Evolutionary conservation across 192 early-diverging fungal species (phyloP).

Genomic region (Phlyctochytrium bullatum): DNA sequence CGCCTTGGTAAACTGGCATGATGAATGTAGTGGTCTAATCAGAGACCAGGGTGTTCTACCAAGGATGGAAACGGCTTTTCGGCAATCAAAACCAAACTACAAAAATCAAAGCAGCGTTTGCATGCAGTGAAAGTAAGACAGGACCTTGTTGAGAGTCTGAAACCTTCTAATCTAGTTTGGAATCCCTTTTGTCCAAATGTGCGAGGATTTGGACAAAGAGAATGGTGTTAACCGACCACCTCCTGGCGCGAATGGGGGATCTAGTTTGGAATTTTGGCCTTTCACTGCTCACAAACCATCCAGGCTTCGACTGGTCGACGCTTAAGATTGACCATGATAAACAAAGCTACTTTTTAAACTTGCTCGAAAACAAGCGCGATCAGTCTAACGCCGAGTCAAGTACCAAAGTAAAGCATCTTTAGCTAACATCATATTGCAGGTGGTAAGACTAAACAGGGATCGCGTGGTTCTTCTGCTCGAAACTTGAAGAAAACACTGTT

Average conservation of each 20-base stretch:
- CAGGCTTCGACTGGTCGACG: slow-evolving; percentile 41
- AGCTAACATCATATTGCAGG: too few relatives aligned
- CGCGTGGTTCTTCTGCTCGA: too few relatives aligned
- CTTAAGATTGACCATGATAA: slow-evolving; percentile 48
- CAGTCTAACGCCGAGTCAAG: slow-evolving; percentile 7
- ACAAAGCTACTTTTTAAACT: slow-evolving; percentile 39
- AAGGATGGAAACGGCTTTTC: slow-evolving; percentile 37
- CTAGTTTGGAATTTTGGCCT: slow-evolving; percentile 6
- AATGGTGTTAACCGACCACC: slow-evolving; percentile 19
- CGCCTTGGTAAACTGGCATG: slow-evolving; percentile 11
- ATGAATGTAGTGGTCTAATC: slow-evolving; percentile 3
- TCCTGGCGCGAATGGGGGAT: slow-evolving; percentile 12
- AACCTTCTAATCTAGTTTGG: slow-evolving; percentile 31
- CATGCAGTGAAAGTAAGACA: slow-evolving; percentile 40
- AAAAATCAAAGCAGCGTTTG: slow-evolving; percentile 42
- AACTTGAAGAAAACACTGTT: too few relatives aligned
- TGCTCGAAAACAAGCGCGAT: slow-evolving; percentile 32
- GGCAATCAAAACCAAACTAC: slow-evolving; percentile 43
- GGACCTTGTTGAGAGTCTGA: not conserved
- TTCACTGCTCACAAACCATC: not conserved
- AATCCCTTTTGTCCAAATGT: slow-evolving; percentile 34
- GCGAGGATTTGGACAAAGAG: slow-evolving; percentile 27
- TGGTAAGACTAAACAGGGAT: too few relatives aligned
- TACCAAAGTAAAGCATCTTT: not conserved
- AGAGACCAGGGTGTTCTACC: not conserved